Evolutionary conservation across 768 basidiomycete species (phyloP).

Genomic region (Boletus reticulatus): DNA sequence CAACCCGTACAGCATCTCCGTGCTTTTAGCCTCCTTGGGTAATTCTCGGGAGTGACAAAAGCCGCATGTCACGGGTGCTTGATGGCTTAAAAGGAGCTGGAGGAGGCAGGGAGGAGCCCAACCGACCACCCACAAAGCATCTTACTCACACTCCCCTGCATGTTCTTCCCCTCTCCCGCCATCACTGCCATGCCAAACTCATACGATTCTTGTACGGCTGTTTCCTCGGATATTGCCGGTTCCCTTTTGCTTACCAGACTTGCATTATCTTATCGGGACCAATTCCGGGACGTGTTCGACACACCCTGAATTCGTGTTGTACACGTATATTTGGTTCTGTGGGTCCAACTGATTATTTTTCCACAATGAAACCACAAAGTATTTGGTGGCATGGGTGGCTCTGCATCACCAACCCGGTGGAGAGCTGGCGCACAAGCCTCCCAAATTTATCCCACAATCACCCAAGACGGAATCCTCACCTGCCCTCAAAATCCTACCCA

Average conservation of each 20-base stretch:
- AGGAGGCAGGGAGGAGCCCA: constrained; percentile 9
- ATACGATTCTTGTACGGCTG: constrained; percentile 1
- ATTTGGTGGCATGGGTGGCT: constrained; percentile 20
- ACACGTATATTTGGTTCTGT: constrained; percentile 33
- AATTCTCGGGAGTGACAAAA: constrained; percentile 21
- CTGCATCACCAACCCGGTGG: constrained; percentile 10
- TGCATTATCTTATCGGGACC: constrained; percentile 25
- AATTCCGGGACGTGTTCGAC: constrained; percentile 6
- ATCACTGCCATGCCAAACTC: background rate
- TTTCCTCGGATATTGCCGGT: constrained; percentile 17
- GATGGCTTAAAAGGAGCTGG: constrained; percentile 25
- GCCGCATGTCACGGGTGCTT: constrained; percentile 15
- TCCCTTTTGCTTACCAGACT: constrained; percentile 12
- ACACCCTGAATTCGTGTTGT: constrained; percentile 18
- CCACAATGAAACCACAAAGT: constrained; percentile 26
- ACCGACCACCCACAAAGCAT: background rate
- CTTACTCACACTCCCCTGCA: background rate
- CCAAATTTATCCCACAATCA: constrained; percentile 13
- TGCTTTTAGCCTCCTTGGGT: constrained; percentile 24
- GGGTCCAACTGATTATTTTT: constrained; percentile 31
- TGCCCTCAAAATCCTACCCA: constrained; percentile 14
- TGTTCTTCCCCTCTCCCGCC: background rate
- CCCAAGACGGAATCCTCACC: constrained; percentile 6
- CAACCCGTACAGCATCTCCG: constrained; percentile 17
- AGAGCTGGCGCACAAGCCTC: constrained; percentile 7